Evolutionary conservation across 2,329 filamentous ascomycete species (phyloP), one percentile per base, ranked within the genome.

Genomic region (Verticillium alfalfae): DNA sequence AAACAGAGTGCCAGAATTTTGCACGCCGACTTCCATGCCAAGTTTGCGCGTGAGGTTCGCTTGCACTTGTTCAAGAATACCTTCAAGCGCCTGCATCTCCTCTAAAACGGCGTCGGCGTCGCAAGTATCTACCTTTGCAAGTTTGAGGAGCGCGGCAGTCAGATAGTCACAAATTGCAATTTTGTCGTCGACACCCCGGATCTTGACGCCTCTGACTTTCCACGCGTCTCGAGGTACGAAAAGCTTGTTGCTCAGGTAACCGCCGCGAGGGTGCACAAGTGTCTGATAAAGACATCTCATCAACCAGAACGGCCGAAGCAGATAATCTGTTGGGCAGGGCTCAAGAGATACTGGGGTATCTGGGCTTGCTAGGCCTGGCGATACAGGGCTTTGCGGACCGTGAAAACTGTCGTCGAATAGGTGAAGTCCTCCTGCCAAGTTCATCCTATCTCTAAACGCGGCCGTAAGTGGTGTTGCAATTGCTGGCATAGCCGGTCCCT

Each of bases 241-340:
- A 0, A 99, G 83, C 69, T 93, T 93, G 26, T 88, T 94, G 60
- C 93, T 96, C 22, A 99, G 72, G 71, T 97, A 99, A 16, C 93
- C 95, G 41, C 95, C 95, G 31, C 92, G 88, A 2, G 94, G 92
- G 70, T 99, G 94, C 18, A 89, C 90, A 55, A 99, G 86, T 0
- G 93, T 97, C 73, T 97, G 92, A 71, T 95, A 96, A 34, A 99
- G 82, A 64, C 91, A 93, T 60, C 95, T 88, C 92, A 99, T 97
- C 55, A 99, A 81, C 95, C 95, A 99, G 75, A 97, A 99, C 2
- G 95, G 96, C 22, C 95, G 88, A n/a, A 98, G 82, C 69, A 97
- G 83, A 63, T 89, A 88, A 49, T 96, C 92, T 39, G 90, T 91
- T 1, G 95, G 95, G 72, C 96, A 99, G 3, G 95, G 91, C 71